Evolutionary conservation across 1,284 basidiomycete species (phyloP).

Genomic region (Puccinia polysora): DNA sequence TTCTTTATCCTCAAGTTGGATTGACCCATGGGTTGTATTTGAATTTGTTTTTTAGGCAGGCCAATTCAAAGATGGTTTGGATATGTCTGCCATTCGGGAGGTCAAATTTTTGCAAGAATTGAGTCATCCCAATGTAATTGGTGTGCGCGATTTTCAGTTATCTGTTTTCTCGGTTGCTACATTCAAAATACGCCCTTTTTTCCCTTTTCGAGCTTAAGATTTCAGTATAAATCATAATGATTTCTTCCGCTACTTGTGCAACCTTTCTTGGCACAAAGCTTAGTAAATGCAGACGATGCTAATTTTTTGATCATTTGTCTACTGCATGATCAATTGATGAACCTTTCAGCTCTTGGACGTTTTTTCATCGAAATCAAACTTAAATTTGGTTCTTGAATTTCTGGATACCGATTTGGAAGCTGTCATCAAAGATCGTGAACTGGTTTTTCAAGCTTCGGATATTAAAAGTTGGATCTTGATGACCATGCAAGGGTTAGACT

Average conservation of each 20-base stretch:
- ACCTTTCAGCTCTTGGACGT: conserved; percentile 95
- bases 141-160: conserved; percentile 57
- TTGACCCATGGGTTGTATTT: background rate
- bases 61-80: conserved; percentile 93
- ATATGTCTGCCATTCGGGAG: conserved; percentile 97
- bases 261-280: too few relatives aligned
- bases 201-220: background rate
- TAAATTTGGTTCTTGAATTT: conserved; percentile 96
- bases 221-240: background rate
- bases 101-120: conserved; percentile 95
- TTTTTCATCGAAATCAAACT: conserved; percentile 90
- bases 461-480: conserved; percentile 99
- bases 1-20: background rate
- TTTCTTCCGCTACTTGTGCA: too few relatives aligned
- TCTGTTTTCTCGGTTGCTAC: background rate
- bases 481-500: conserved; percentile 92
- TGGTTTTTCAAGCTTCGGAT: conserved; percentile 88
- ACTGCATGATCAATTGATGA: too few relatives aligned
- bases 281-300: too few relatives aligned
- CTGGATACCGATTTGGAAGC: conserved; percentile 96
- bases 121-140: conserved; percentile 90
- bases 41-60: conserved; percentile 68
- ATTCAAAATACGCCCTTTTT: too few relatives aligned
- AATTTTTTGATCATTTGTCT: too few relatives aligned
- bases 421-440: conserved; percentile 84